These are phyloP conservation scores for Ophiocordyceps sinensis DNA, from an alignment of 2,329 filamentous ascomycete genomes.

Conservation along the genomic window DNA sequence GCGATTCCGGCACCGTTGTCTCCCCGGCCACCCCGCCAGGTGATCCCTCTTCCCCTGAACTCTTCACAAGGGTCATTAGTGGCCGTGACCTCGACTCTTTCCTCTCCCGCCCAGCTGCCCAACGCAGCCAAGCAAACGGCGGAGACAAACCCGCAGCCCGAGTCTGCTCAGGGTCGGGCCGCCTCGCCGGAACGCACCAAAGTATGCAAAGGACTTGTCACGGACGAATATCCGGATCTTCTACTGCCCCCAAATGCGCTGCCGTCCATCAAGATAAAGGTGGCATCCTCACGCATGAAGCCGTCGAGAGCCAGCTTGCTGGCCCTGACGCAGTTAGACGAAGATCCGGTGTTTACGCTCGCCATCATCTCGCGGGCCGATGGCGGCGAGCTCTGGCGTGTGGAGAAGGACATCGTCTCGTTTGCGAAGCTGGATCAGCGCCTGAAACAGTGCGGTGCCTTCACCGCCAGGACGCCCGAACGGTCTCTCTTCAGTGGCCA, in stretches of 20 bases:
- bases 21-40: constrained; percentile 58
- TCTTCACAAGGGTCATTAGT: constrained; percentile 47
- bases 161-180: constrained; percentile 11
- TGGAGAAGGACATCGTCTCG: constrained; percentile 81
- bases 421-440: constrained; percentile 70
- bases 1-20: constrained; percentile 40
- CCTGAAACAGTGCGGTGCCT: constrained; percentile 58
- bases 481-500: constrained; percentile 79
- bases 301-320: constrained; percentile 79
- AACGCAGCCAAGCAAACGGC: constrained; percentile 2
- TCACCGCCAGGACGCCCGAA: constrained; percentile 68
- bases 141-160: constrained; percentile 21
- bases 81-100: constrained; percentile 4
- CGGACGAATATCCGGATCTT: constrained; percentile 76
- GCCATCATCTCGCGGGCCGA: constrained; percentile 69
- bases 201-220: constrained; percentile 65
- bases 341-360: constrained; percentile 87
- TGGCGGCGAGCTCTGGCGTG: constrained; percentile 71
- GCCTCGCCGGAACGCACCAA: constrained; percentile 29
- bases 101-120: constrained; percentile 1
- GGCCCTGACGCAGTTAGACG: constrained; percentile 65
- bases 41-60: constrained; percentile 57
- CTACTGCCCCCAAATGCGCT: constrained; percentile 79
- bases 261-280: constrained; percentile 69
- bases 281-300: constrained; percentile 88